These are phyloP conservation scores for Pyronema omphalodes DNA, from an alignment of 495 filamentous ascomycete species.

Conservation along the genomic window DNA sequence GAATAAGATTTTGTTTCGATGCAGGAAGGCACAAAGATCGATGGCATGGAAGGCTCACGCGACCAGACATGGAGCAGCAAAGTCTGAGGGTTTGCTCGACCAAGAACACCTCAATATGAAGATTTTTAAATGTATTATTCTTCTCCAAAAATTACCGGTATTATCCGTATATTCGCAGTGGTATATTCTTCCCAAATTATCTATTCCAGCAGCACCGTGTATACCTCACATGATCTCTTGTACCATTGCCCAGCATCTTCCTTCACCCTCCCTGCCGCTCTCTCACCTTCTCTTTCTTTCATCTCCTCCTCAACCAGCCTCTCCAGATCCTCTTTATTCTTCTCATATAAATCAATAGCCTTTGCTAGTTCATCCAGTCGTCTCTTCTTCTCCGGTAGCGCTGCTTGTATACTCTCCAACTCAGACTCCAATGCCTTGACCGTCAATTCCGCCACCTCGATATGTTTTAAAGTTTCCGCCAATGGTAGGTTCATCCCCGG, in stretches of 20 bases:
- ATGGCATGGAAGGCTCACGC: no score
- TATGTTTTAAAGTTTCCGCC: slow-evolving; percentile 24
- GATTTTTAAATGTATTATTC: no score
- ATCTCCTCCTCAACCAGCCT: slow-evolving; percentile 61
- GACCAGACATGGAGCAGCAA: no score
- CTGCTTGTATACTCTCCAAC: slow-evolving; percentile 37
- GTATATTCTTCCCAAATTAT: no score
- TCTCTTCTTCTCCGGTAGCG: slow-evolving; percentile 49
- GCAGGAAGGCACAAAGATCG: no score
- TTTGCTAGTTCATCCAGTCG: slow-evolving; percentile 53
- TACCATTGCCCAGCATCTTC: slow-evolving; percentile 23
- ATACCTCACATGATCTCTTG: slow-evolving; percentile 4
- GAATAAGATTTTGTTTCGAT: no score
- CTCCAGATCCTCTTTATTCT: slow-evolving; percentile 45
- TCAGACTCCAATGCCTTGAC: slow-evolving; percentile 35
- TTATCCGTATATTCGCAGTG: no score
- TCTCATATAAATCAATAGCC: slow-evolving; percentile 56
- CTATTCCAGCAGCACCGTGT: slow-evolving; percentile 1
- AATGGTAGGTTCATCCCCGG: slow-evolving; percentile 30
- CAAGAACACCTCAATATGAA: no score
- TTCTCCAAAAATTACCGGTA: no score
- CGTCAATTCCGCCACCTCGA: slow-evolving; percentile 15
- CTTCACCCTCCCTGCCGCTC: slow-evolving; percentile 16
- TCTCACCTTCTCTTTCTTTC: slow-evolving; percentile 50
- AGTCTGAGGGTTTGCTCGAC: no score